phyloP scores from a whole-genome alignment of 305 asterid species.

The Fraxinus xanthoxyloides region DNA sequence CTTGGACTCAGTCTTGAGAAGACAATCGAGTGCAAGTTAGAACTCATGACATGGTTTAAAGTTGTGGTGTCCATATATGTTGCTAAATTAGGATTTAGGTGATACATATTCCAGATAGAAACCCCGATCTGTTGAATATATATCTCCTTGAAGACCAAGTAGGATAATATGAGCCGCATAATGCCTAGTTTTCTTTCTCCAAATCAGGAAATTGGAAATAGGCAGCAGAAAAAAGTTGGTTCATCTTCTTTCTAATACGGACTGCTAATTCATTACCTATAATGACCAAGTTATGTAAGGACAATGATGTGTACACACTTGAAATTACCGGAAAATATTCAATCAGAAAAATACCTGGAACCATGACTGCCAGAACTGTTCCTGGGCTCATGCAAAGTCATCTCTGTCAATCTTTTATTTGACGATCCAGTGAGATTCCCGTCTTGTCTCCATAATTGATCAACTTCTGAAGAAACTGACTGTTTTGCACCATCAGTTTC shows the following conservation, averaged over 20 bases:
- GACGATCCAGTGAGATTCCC: slow-evolving; percentile 22
- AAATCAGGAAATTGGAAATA: not conserved
- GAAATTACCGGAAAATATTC: not conserved
- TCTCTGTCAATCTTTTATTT: slow-evolving; percentile 22
- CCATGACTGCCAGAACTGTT: slow-evolving; percentile 43
- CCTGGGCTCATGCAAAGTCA: slow-evolving; percentile 37
- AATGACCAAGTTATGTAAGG: not conserved
- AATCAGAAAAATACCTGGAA: slow-evolving; percentile 47
- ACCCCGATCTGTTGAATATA: not conserved
- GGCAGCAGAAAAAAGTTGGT: not conserved
- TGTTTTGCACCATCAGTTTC: slow-evolving; percentile 25
- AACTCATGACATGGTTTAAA: not conserved
- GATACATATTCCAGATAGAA: not conserved
- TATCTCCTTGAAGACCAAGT: not conserved
- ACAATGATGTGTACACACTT: not conserved
- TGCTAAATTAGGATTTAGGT: not conserved
- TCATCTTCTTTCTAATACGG: not conserved
- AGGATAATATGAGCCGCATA: not conserved
- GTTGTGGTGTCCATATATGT: not conserved
- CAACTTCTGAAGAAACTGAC: slow-evolving; percentile 24
- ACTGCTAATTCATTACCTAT: not conserved
- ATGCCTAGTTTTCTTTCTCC: not conserved
- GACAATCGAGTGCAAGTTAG: not conserved
- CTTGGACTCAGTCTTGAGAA: not conserved
- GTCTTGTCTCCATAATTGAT: slow-evolving; percentile 12